phyloP scores from a whole-genome alignment of 805 yeast genomes.

The Starmerella ratchasimensis region DNA sequence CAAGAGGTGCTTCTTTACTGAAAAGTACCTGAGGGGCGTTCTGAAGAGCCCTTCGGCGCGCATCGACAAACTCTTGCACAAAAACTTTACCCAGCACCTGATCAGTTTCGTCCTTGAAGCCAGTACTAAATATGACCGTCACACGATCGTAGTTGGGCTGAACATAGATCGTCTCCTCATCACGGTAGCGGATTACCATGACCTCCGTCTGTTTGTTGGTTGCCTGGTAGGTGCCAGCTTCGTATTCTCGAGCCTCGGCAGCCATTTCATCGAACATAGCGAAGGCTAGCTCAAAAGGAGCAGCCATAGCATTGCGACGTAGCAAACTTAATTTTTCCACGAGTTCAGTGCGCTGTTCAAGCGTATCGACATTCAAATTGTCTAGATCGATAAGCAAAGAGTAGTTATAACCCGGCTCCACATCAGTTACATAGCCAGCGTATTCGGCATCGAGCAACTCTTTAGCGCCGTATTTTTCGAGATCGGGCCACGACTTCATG shows the following conservation, averaged over 20 bases:
- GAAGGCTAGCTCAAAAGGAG: conserved; percentile 84
- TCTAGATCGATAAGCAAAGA: conserved; percentile 56
- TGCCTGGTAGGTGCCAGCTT: conserved; percentile 26
- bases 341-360: conserved; percentile 38
- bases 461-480: conserved; percentile 45
- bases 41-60: conserved; percentile 88
- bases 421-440: conserved; percentile 35
- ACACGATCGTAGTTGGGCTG: conserved; percentile 92
- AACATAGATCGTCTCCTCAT: conserved; percentile 80
- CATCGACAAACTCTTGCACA: conserved; percentile 72
- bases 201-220: conserved; percentile 40
- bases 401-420: conserved; percentile 73
- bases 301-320: conserved; percentile 79
- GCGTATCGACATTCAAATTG: conserved; percentile 26
- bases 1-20: conserved; percentile 86
- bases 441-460: conserved; percentile 35
- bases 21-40: conserved; percentile 96
- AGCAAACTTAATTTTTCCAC: conserved; percentile 56
- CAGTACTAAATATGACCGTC: conserved; percentile 87
- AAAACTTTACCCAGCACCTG: conserved; percentile 34
- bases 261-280: conserved; percentile 55
- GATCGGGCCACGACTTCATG: conserved; percentile 66
- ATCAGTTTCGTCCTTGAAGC: conserved; percentile 94
- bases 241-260: conserved; percentile 27
- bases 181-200: conserved; percentile 70